Evolutionary conservation across 1,139 yeast genomes (phyloP).

Genomic region (Fermentozyma sake): DNA sequence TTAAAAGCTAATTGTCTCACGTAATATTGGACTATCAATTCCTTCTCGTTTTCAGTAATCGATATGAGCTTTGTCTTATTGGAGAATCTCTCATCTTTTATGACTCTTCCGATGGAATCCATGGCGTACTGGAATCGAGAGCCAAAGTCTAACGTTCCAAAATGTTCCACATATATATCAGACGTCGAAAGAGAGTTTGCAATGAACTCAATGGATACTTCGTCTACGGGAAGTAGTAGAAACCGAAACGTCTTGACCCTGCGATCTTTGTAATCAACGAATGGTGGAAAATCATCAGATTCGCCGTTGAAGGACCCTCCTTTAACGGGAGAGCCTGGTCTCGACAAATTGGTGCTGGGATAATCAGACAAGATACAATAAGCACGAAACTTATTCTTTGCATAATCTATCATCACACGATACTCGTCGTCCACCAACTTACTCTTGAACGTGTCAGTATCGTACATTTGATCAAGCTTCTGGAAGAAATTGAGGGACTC

Average conservation of each 20-base stretch:
- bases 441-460: slow-evolving; percentile 39
- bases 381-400: slow-evolving; percentile 60
- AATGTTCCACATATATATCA: slow-evolving; percentile 53
- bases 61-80: slow-evolving; percentile 5
- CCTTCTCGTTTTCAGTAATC: slow-evolving; percentile 34
- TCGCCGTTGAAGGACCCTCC: slow-evolving; percentile 8
- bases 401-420: slow-evolving; percentile 59
- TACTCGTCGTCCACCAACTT: slow-evolving; percentile 48
- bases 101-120: slow-evolving; percentile 13
- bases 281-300: slow-evolving; percentile 20
- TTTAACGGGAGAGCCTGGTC: slow-evolving; percentile 16
- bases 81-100: slow-evolving; percentile 15
- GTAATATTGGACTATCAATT: slow-evolving; percentile 43
- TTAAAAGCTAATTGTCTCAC: slow-evolving; percentile 49
- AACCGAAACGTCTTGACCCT: slow-evolving; percentile 34
- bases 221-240: slow-evolving; percentile 35
- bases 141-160: slow-evolving; percentile 8
- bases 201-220: slow-evolving; percentile 42
- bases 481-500: slow-evolving; percentile 7
- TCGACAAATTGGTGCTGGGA: slow-evolving; percentile 28
- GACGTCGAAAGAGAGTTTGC: slow-evolving; percentile 18
- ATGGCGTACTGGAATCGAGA: slow-evolving; percentile 17
- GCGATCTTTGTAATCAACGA: slow-evolving; percentile 23
- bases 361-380: slow-evolving; percentile 47
- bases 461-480: slow-evolving; percentile 52